Base-by-base conservation (phyloP, 2,329 filamentous ascomycete species). In the Coniochaeta prunicola region DNA sequence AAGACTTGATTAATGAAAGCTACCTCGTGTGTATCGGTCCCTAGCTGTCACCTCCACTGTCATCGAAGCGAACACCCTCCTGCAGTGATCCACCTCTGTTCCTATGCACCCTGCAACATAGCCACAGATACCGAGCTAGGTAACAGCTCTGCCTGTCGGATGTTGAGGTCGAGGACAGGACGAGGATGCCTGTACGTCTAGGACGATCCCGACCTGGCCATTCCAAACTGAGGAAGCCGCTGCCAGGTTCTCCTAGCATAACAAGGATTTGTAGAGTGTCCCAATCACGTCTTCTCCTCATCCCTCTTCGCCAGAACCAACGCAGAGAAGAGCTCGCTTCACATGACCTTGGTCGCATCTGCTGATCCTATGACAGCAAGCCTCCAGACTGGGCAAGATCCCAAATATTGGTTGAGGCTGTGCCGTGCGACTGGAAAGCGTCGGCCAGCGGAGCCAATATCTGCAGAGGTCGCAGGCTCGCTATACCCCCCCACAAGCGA, bases 401-500 rank as follows among this genome's bases (percentile, higher is more conserved):
- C 19, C 5, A n/a, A n/a, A 24, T 21, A 19, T 21, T 15, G n/a
- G 24, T 2, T 2, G 21, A 15, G 40, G 40, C 40, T 45, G 10
- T 45, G 40, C 19, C 9, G 40, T 45, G 40, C 12, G 21, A 19
- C 19, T 45, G 19, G 17, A 45, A 12, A 45, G 21, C 12, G 24
- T 33, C 19, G 34, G 10, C 19, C 31, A 56, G 54, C 19, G 28
- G 21, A 28, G n/a, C 28, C 53, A 36, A 24, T 12, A 62, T 62
- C 63, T 9, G 60, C 30, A 59, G 9, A 33, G 30, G 33, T 59
- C 68, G 59, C 68, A 67, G 59, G 69, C 68, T 70, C 67, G 66
- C 61, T 63, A 68, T 66, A 69, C 72, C 67, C 72, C 69, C 70
- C 70, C 70, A 71, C 68, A 70, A 74, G 70, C 69, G 70, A 68